These are phyloP conservation scores for Aspergillus versicolor DNA, from an alignment of 2,329 filamentous ascomycete species.

Conservation along the genomic window DNA sequence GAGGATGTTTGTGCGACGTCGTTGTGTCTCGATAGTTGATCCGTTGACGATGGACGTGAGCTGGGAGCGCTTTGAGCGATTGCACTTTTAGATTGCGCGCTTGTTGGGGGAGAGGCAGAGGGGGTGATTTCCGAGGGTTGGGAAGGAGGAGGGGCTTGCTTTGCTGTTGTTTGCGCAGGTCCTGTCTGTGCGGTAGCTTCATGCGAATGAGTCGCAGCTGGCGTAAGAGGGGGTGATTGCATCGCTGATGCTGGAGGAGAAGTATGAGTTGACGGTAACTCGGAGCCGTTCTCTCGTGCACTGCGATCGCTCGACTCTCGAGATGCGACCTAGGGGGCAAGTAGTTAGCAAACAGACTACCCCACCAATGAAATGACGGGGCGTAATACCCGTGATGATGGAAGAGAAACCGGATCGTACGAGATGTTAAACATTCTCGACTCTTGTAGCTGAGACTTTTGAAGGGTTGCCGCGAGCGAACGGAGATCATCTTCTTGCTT, in stretches of 20 bases:
- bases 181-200: conserved; percentile 43
- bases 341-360: not conserved
- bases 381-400: conserved; percentile 48
- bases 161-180: conserved; percentile 32
- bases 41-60: conserved; percentile 42
- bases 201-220: conserved; percentile 68
- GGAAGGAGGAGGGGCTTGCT: conserved; percentile 25
- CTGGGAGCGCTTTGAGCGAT: conserved; percentile 36
- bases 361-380: not conserved
- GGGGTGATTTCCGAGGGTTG: conserved; percentile 50
- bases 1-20: conserved; percentile 45
- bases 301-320: conserved; percentile 63
- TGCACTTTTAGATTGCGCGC: conserved; percentile 30
- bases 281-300: conserved; percentile 55
- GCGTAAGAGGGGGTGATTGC: conserved; percentile 86
- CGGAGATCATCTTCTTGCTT: conserved; percentile 63
- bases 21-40: conserved; percentile 42
- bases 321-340: conserved; percentile 40
- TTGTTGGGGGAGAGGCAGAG: conserved; percentile 52
- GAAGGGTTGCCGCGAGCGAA: conserved; percentile 69
- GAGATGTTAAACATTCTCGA: conserved; percentile 80
- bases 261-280: conserved; percentile 63
- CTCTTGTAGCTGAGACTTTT: conserved; percentile 75
- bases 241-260: conserved; percentile 69
- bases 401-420: conserved; percentile 88